phyloP scores from a whole-genome alignment of 148 eudicot genomes.

The Diospyros lotus region DNA sequence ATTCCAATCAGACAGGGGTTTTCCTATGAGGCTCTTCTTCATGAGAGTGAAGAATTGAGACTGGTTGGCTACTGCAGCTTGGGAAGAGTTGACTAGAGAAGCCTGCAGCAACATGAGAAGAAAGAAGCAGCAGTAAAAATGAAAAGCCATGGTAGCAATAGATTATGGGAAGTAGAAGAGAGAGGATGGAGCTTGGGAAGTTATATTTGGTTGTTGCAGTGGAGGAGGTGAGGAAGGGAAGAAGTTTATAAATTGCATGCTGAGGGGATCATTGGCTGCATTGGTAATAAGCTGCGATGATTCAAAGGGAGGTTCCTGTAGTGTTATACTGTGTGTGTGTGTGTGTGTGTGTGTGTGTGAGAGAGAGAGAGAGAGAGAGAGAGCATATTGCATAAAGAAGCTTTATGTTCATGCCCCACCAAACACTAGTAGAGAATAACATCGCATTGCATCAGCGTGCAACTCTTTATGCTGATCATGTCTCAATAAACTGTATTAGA shows the following conservation, averaged over 20 bases:
- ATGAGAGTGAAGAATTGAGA: slow-evolving; percentile 54
- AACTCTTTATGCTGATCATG: slow-evolving; percentile 17
- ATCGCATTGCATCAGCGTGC: slow-evolving; percentile 2
- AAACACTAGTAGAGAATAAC: slow-evolving; percentile 41
- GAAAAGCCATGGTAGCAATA: slow-evolving; percentile 41
- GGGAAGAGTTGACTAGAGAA: slow-evolving; percentile 18
- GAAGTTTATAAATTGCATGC: slow-evolving; percentile 46
- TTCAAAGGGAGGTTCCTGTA: slow-evolving; percentile 36
- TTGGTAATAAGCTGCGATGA: slow-evolving; percentile 21
- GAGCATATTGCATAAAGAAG: slow-evolving; percentile 38
- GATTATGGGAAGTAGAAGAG: not conserved
- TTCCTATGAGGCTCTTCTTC: slow-evolving; percentile 53
- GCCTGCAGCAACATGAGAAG: slow-evolving; percentile 25
- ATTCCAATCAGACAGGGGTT: slow-evolving; percentile 45
- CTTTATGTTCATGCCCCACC: slow-evolving; percentile 76
- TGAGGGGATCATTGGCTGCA: slow-evolving; percentile 44
- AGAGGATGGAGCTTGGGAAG: slow-evolving; percentile 5
- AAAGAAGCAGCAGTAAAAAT: slow-evolving; percentile 7
- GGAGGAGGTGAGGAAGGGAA: slow-evolving; percentile 25
- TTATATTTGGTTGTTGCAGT: slow-evolving; percentile 25
- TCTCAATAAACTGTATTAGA: slow-evolving; percentile 19
- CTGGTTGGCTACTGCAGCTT: slow-evolving; percentile 33
- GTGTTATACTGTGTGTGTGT: slow-evolving; percentile 8
- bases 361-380: slow-evolving; percentile 16
- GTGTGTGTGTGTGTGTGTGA: not conserved